These are phyloP conservation scores for Omphalotus guepiniiformis DNA, from an alignment of 768 basidiomycete genomes.

Conservation along the genomic window DNA sequence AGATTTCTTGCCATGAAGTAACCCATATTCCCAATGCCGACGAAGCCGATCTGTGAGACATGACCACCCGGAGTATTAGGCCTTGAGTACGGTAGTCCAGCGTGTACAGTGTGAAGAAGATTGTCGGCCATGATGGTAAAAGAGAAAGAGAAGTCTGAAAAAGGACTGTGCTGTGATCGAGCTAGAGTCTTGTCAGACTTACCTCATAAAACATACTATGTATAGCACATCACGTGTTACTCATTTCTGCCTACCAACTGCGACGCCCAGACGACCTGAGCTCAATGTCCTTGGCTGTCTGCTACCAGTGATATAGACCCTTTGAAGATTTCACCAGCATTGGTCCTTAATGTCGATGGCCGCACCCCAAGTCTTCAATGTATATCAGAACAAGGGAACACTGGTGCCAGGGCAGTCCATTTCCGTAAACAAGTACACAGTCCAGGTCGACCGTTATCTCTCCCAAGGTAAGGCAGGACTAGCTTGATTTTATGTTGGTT, in stretches of 20 bases:
- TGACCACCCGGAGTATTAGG: constrained; percentile 47
- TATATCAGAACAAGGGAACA: constrained; percentile 58
- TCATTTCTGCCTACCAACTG: no score
- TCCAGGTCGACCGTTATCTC: constrained; percentile 92
- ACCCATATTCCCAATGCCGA: constrained; percentile 54
- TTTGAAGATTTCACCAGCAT: constrained; percentile 11
- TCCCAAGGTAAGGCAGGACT: constrained; percentile 69
- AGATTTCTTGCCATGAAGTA: constrained; percentile 77
- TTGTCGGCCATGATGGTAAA: constrained; percentile 17
- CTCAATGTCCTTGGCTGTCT: background rate
- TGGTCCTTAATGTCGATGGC: constrained; percentile 46
- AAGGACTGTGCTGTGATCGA: no score
- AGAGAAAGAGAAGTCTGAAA: background rate
- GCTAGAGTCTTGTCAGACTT: no score
- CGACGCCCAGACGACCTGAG: background rate
- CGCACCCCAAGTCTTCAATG: constrained; percentile 45
- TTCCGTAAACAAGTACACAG: constrained; percentile 82
- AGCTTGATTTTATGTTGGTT: constrained; percentile 10
- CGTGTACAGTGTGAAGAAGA: constrained; percentile 10
- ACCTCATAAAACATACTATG: no score
- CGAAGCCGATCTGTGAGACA: constrained; percentile 34
- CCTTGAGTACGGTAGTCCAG: constrained; percentile 49
- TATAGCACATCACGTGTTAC: no score
- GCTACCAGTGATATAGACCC: background rate
- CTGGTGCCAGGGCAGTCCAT: constrained; percentile 82